Percentiles rank a stretch among this genome's conserved stretches.
Evolutionary conservation across 441 rosid species (phyloP).

Genomic region (Adansonia gregorii): DNA sequence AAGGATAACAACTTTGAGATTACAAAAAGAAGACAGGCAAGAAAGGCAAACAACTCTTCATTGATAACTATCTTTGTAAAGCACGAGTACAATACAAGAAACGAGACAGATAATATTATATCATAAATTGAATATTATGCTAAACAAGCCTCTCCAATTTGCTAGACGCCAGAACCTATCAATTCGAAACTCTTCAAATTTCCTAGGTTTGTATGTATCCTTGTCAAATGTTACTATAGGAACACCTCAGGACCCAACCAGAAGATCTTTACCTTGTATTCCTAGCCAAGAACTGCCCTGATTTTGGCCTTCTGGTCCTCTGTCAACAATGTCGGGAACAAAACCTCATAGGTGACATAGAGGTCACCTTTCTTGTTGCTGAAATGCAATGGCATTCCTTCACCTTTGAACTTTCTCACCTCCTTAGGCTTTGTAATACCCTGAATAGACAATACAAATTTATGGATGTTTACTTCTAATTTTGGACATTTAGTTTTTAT

Average conservation of each 20-base stretch:
- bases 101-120: not conserved
- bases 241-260: conserved; percentile 29
- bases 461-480: not conserved
- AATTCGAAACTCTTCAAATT: conserved; percentile 5
- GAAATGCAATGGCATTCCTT: conserved; percentile 90
- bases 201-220: conserved; percentile 35
- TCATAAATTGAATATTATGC: not conserved
- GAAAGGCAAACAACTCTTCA: not conserved
- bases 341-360: conserved; percentile 80
- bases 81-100: not conserved
- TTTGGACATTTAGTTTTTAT: not conserved
- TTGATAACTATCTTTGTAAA: not conserved
- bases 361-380: conserved; percentile 89
- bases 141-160: not conserved
- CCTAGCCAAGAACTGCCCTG: conserved; percentile 69
- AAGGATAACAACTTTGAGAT: not conserved
- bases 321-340: conserved; percentile 76
- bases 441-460: conserved; percentile 41
- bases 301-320: conserved; percentile 83
- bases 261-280: conserved; percentile 16
- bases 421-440: conserved; percentile 87
- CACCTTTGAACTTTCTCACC: conserved; percentile 84
- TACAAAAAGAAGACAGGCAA: not conserved
- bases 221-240: conserved; percentile 36
- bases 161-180: not conserved